Percentiles rank a stretch among this genome's conserved stretches.
Evolutionary conservation across 208 protist species (phyloP).

Genomic region (Leptomonas seymouri): DNA sequence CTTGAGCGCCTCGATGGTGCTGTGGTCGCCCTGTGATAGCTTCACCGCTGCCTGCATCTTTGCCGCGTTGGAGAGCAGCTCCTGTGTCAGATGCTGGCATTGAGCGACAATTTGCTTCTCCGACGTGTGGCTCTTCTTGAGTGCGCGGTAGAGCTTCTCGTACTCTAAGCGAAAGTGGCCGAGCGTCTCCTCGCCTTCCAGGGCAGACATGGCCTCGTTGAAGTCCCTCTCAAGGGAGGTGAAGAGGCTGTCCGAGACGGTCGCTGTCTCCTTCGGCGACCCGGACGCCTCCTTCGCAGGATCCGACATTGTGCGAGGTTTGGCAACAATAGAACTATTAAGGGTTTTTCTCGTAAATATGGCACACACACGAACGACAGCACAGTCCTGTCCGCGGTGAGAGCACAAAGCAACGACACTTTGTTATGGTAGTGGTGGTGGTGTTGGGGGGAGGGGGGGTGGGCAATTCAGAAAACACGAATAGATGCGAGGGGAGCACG

Average conservation of each 20-base stretch:
- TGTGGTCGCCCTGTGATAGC: conserved; percentile 97
- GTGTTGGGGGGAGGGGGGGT: no score
- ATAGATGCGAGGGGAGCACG: no score
- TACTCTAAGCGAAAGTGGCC: conserved; percentile 97
- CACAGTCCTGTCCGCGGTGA: no score
- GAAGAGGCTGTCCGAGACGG: conserved; percentile 77
- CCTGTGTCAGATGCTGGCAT: conserved; percentile 95
- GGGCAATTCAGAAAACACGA: no score
- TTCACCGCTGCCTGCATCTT: conserved; percentile 98
- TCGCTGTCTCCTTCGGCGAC: conserved; percentile 48
- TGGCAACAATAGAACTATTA: no score
- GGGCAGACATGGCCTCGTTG: conserved; percentile 93
- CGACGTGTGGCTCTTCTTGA: conserved; percentile 97
- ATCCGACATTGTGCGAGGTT: no score
- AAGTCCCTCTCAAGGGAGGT: conserved; percentile 94
- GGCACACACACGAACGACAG: no score
- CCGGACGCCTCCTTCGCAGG: conserved; percentile 36
- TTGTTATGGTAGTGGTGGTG: no score
- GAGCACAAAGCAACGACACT: no score
- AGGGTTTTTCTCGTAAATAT: no score
- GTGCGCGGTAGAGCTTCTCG: conserved; percentile 96
- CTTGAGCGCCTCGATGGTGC: conserved; percentile 96
- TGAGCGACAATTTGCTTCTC: conserved; percentile 97
- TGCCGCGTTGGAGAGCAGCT: conserved; percentile 97
- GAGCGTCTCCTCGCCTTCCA: conserved; percentile 93